These are phyloP conservation scores for Sugiyamaella xylanicola DNA, from an alignment of 1,139 yeast genomes.

Conservation along the genomic window DNA sequence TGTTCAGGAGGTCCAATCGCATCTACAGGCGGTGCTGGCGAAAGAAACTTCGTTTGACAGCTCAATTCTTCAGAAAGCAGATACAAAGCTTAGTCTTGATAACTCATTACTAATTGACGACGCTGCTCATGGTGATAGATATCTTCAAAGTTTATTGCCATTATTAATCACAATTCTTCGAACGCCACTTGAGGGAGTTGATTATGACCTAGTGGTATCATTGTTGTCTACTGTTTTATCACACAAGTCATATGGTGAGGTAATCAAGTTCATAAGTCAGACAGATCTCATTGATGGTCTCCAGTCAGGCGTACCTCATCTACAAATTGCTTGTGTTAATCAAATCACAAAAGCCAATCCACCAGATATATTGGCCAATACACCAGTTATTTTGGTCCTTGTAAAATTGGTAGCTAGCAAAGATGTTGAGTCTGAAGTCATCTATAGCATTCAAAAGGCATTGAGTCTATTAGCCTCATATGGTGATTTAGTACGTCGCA, in stretches of 20 bases:
- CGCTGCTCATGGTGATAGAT: constrained; percentile 20
- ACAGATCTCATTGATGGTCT: constrained; percentile 31
- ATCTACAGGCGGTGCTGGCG: constrained; percentile 7
- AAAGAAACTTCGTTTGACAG: constrained; percentile 19
- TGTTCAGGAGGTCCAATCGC: constrained; percentile 1
- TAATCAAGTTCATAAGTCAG: constrained; percentile 26
- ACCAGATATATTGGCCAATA: constrained; percentile 31
- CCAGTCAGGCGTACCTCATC: constrained; percentile 27
- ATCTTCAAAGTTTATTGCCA: constrained; percentile 27
- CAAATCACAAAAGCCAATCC: constrained; percentile 30
- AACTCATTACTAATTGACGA: constrained; percentile 23
- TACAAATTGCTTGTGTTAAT: constrained; percentile 30
- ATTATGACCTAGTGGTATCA: constrained; percentile 26
- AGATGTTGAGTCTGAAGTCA: constrained; percentile 10
- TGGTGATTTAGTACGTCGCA: constrained; percentile 33
- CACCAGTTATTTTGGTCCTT: constrained; percentile 29
- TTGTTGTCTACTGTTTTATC: constrained; percentile 30
- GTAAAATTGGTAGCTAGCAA: constrained; percentile 25
- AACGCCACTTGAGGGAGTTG: constrained; percentile 22
- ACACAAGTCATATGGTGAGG: constrained; percentile 30
- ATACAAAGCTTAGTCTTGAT: constrained; percentile 28
- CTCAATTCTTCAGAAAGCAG: constrained; percentile 25
- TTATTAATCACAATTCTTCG: constrained; percentile 26
- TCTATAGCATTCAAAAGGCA: constrained; percentile 8
- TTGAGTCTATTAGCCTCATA: constrained; percentile 20